Evolutionary conservation across 768 basidiomycete genomes (phyloP), one percentile per base, ranked within the genome.

Genomic region (Imleria badia): DNA sequence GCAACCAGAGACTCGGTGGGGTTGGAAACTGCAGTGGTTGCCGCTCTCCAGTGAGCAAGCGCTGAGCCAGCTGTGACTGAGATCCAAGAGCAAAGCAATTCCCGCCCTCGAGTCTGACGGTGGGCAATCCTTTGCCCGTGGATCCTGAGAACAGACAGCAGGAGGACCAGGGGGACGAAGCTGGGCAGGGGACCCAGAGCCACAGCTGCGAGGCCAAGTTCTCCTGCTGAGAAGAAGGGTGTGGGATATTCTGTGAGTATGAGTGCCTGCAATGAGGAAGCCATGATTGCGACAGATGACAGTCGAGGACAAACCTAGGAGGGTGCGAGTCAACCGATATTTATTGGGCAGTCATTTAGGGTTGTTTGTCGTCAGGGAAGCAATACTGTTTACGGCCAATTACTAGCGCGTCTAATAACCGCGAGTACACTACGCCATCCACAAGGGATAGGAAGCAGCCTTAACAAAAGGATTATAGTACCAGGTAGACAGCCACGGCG

Each of bases 11-110:
- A 85, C 15, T 73, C 63, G 5, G 72, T 56, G 11, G 78, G 58
- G 3, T 77, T 81, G 0, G 86, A 86, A 9, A 89, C 72, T 0
- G 88, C 86, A 46, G 78, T 62, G 14, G 75, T 51, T 6, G 82
- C 79, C 7, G 82, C 76, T 17, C 67, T 61, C 26, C 76, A 56
- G 44, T 77, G 78, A 0, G 76, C 76, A 6, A 80, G 6, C 1
- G 76, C 67, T 5, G 76, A 74, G 0, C 76, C 81, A 0, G 71
- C 17, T 1, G 80, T 68, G 3, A 85, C 65, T 1, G 63, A 62
- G 13, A 73, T 20, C 54, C 68, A 75, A 59, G 52, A 81, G 67
- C 36, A 76, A 53, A 52, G 52, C 2, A 30, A 67, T 59, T 72
- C 67, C 59, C 62, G 47, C 48, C 63, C 50, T 60, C 72, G 56